phyloP scores from a whole-genome alignment of 2,329 filamentous ascomycete genomes.

The Verticillium nonalfalfae region DNA sequence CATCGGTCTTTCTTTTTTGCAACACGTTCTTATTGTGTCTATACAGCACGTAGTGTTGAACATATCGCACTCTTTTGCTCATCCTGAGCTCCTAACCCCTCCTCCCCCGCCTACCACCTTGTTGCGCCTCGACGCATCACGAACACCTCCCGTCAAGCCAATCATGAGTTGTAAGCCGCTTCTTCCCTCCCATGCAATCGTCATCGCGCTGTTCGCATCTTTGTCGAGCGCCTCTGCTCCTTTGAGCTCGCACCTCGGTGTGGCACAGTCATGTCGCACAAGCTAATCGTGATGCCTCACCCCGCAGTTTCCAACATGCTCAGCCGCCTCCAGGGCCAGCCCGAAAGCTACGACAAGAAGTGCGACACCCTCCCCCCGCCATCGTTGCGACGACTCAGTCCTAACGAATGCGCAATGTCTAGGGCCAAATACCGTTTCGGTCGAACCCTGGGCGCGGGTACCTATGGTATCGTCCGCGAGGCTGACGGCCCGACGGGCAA shows the following conservation, averaged over 20 bases:
- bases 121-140: background rate
- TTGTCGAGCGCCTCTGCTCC: background rate
- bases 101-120: background rate
- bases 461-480: conserved; percentile 96
- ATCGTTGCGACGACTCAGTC: conserved; percentile 5
- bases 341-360: conserved; percentile 99
- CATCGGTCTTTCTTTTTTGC: background rate
- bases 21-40: background rate
- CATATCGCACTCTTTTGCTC: background rate
- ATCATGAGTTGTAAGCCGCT: conserved; percentile 33
- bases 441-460: conserved; percentile 88
- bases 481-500: conserved; percentile 78
- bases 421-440: conserved; percentile 89
- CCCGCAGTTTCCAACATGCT: conserved; percentile 76
- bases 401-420: conserved; percentile 12
- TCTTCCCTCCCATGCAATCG: no score
- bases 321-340: conserved; percentile 93
- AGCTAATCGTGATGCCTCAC: background rate
- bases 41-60: background rate
- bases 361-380: conserved; percentile 33
- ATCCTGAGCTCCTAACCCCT: background rate
- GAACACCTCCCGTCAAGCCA: conserved; percentile 1
- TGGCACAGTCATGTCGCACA: background rate
- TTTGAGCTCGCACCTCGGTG: background rate
- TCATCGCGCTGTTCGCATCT: background rate